Base-by-base conservation (phyloP, 805 yeast species). In the Metschnikowia lachancei region DNA sequence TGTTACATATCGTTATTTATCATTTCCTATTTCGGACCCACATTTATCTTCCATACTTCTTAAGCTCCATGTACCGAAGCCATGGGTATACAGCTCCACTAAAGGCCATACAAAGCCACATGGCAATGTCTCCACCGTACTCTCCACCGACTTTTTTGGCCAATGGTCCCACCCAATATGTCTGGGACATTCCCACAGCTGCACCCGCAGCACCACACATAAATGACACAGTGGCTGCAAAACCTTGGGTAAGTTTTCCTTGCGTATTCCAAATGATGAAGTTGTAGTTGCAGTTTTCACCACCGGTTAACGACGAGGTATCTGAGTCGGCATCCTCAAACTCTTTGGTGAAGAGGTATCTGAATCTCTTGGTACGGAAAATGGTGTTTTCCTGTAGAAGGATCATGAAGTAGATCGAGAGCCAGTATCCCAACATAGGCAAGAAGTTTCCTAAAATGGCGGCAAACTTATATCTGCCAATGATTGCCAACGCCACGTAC, bases 391-490 rank as follows among this genome's bases (percentile, higher is more conserved):
- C 96, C 53, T 85, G 87, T 2, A 87, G 49, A 29, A 87, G 65
- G 37, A 88, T 62, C n/a, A 79, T 76, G 56, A 83, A 79, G 63
- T 88, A 89, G 68, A 88, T 86, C 47, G 91, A 80, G 46, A 87
- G 79, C 96, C 96, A 88, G 66, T 88, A 88, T 1, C 95, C 95
- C 48, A 88, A 78, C 96, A 88, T 88, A 9, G 96, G 96, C 57
- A 88, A 69, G 65, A 88, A 88, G 58, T 88, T 88, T 10, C 88
- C 81, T 54, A 88, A 69, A 49, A 89, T 87, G 2, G 80, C 73
- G 46, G 87, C 73, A 61, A 89, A 85, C 55, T 83, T 82, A 60
- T 83, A 69, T 56, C 85, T 75, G 10, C 96, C 96, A 18, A 78
- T 91, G 49, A 87, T 66, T 1, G 95, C 83, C 61, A 88, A 77